These are phyloP conservation scores for Paraleonurus japonicus DNA, from an alignment of 257 asterid genomes.

Conservation along the genomic window DNA sequence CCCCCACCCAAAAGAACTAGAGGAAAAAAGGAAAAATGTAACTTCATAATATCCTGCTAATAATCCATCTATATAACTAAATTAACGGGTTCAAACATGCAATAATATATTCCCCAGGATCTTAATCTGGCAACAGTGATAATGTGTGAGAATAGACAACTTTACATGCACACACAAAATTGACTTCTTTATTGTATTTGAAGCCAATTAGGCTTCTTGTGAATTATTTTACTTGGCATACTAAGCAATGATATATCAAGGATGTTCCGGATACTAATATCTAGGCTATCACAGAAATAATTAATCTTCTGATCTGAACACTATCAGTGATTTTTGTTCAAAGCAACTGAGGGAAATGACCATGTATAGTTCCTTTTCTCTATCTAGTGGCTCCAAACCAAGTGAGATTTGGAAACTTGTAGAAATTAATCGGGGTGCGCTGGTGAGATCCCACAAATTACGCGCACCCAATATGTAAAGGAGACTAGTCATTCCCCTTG, in stretches of 20 bases:
- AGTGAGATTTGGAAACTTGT: not conserved
- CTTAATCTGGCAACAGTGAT: not conserved
- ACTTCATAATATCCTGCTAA: not conserved
- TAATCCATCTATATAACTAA: slow-evolving; percentile 13
- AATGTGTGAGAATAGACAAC: not conserved
- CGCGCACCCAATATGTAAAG: too few relatives aligned
- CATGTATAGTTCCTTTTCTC: not conserved
- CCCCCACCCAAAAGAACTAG: not conserved
- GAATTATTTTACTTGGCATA: not conserved
- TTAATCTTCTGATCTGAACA: slow-evolving; percentile 1
- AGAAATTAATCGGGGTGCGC: too few relatives aligned
- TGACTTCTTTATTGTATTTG: not conserved
- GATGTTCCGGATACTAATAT: not conserved
- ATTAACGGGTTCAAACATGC: slow-evolving; percentile 5
- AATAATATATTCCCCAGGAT: not conserved
- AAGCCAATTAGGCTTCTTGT: slow-evolving; percentile 14
- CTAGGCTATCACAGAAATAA: not conserved
- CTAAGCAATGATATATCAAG: slow-evolving; percentile 14
- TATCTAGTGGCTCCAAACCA: slow-evolving; percentile 6
- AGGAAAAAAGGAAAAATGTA: not conserved
- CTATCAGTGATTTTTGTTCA: slow-evolving; percentile 6
- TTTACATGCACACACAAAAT: not conserved
- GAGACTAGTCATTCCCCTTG: too few relatives aligned
- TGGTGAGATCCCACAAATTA: too few relatives aligned
- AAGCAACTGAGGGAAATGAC: not conserved